Base-by-base conservation (phyloP, 257 asterid species). In the Cynanchum wilfordii region DNA sequence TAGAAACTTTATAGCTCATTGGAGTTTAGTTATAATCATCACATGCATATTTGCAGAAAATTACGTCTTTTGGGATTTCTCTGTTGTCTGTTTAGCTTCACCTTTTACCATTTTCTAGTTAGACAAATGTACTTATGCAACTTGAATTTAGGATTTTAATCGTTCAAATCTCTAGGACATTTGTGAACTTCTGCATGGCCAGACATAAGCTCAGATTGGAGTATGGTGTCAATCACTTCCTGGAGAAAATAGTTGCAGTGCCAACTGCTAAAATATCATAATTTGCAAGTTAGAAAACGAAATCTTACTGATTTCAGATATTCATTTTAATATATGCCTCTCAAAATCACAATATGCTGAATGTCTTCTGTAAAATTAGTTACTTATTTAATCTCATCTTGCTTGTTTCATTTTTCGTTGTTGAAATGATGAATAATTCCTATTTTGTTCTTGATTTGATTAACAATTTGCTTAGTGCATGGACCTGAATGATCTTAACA, bases 401-500 rank as follows among this genome's bases (percentile, higher is more conserved):
- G n/a, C 5, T 9, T 62, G 67, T 50, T 50, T 50, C 12, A n/a
- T 54, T 54, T 54, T 54, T 54, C 27, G 3, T 33, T 36, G 22
- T 36, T 64, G 49, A 64, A 64, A 62, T 27, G 45, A 44, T 50
- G 36, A 60, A 7, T 54, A 3, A 58, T 5, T 42, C 59, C 76
- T 36, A 29, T 52, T 52, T 65, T 45, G 47, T 59, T 71, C 25
- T 75, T 57, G 42, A 62, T 63, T 73, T 51, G 69, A 77, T 80
- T 74, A 66, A 24, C 76, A 15, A 16, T 76, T 76, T 67, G 78
- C 66, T 56, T 71, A 69, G 15, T 82, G 73, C 54, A 91, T 88
- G 95, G 88, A 91, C 83, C 84, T 89, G 73, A 84, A 87, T 73
- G 93, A 89, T 84, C 96, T 89, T 55, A 87, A 88, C 90, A 92